Conservation (phyloP, 2,329 filamentous ascomycete species). For the Periglandula ipomoeae region DNA sequence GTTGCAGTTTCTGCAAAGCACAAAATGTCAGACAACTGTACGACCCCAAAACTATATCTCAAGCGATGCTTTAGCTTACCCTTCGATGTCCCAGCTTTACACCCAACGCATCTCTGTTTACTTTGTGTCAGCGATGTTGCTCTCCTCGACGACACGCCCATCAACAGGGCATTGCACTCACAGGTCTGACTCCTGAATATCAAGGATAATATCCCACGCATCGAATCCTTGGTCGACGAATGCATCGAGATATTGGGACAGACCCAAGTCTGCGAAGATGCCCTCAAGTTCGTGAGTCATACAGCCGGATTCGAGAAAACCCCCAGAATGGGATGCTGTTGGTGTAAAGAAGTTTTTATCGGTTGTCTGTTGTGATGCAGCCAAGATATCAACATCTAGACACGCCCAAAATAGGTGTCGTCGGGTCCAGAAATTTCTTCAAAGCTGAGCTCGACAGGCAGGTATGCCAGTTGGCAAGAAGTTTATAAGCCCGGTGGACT, state of each 20-base stretch:
- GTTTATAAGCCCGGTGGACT: neutral
- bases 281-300: conserved; percentile 51
- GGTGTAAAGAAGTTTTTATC: neutral
- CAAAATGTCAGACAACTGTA: conserved; percentile 7
- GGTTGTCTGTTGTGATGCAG: neutral
- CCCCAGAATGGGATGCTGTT: neutral
- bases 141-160: neutral
- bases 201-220: conserved; percentile 72
- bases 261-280: conserved; percentile 65
- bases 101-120: conserved; percentile 54
- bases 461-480: neutral
- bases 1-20: conserved; percentile 64
- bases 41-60: conserved; percentile 5
- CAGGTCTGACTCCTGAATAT: conserved; percentile 80
- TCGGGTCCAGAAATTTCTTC: neutral
- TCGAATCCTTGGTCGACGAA: conserved; percentile 78
- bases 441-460: neutral
- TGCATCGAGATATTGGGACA: conserved; percentile 64
- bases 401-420: neutral
- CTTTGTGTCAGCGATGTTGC: conserved; percentile 14
- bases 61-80: conserved; percentile 40
- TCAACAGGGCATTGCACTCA: conserved; percentile 31
- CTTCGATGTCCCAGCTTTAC: conserved; percentile 76
- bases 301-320: conserved; percentile 13
- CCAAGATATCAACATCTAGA: conserved; percentile 11